These are phyloP conservation scores for Phaseolus lunatus DNA, from an alignment of 306 rosid species.

Conservation along the genomic window DNA sequence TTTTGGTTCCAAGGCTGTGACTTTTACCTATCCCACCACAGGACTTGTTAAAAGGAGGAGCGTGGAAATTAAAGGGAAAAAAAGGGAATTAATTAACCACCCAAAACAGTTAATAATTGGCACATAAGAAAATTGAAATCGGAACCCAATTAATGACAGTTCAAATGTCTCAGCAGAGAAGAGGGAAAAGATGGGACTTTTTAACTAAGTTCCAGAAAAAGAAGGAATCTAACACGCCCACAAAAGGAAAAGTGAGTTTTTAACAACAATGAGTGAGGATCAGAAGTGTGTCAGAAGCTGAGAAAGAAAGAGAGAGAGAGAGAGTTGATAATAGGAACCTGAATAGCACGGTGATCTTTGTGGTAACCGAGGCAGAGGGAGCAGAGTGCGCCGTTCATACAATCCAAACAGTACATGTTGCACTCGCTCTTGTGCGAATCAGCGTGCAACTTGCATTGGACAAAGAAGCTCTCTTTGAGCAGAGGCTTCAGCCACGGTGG, in stretches of 20 bases:
- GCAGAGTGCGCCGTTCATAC: slow-evolving; percentile 89
- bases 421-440: slow-evolving; percentile 95
- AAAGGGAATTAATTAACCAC: background rate
- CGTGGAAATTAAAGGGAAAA: background rate
- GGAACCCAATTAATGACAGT: background rate
- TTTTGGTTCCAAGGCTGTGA: background rate
- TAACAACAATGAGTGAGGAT: slow-evolving; percentile 16
- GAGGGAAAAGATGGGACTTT: slow-evolving; percentile 28
- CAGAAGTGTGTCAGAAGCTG: slow-evolving; percentile 9
- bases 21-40: background rate
- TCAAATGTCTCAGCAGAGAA: slow-evolving; percentile 8
- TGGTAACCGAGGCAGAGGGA: slow-evolving; percentile 83
- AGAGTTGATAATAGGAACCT: slow-evolving; percentile 52
- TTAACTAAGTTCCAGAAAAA: slow-evolving; percentile 29
- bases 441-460: slow-evolving; percentile 85
- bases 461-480: slow-evolving; percentile 80
- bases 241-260: slow-evolving; percentile 16
- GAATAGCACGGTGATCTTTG: slow-evolving; percentile 90
- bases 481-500: slow-evolving; percentile 98
- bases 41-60: background rate
- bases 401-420: slow-evolving; percentile 94
- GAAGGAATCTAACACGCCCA: slow-evolving; percentile 27
- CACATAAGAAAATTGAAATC: background rate
- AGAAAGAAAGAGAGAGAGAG: background rate
- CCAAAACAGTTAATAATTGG: background rate